A percentile compares a stretch with the other conserved stretches of the same genome.
Conservation (phyloP, 2,329 filamentous ascomycete genomes). For the Elsinoe ampelina region DNA sequence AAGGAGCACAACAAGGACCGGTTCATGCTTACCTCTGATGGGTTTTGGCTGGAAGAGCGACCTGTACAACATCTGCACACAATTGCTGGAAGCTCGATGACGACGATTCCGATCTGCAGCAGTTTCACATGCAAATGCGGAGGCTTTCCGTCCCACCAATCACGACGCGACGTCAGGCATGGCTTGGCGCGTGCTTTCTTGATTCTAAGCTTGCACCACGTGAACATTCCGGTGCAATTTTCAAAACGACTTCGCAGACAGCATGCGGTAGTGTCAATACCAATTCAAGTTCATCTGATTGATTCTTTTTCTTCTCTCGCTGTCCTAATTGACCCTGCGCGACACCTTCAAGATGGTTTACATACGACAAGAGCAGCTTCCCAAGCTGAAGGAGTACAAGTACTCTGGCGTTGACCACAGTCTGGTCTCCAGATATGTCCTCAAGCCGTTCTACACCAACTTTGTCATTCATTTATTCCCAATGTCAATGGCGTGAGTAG, state of each 20-base stretch:
- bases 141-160: background rate
- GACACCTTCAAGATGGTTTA: constrained; percentile 61
- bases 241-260: background rate
- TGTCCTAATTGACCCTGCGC: background rate
- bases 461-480: constrained; percentile 91
- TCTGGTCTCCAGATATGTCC: constrained; percentile 77
- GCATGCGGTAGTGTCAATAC: constrained; percentile 1
- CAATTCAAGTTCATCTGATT: constrained; percentile 1
- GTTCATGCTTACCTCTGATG: no score
- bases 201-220: constrained; percentile 5
- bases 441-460: constrained; percentile 97
- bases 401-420: constrained; percentile 83
- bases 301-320: background rate
- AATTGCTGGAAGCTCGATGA: background rate
- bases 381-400: constrained; percentile 86
- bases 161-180: constrained; percentile 7
- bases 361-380: constrained; percentile 82
- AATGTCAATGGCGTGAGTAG: constrained; percentile 73
- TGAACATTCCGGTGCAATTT: background rate
- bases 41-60: background rate
- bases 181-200: constrained; percentile 5
- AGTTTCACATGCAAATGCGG: background rate
- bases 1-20: no score
- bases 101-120: background rate
- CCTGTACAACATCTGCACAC: background rate